phyloP scores from a whole-genome alignment of 2,329 filamentous ascomycete genomes.

The Rutstroemia sp. region DNA sequence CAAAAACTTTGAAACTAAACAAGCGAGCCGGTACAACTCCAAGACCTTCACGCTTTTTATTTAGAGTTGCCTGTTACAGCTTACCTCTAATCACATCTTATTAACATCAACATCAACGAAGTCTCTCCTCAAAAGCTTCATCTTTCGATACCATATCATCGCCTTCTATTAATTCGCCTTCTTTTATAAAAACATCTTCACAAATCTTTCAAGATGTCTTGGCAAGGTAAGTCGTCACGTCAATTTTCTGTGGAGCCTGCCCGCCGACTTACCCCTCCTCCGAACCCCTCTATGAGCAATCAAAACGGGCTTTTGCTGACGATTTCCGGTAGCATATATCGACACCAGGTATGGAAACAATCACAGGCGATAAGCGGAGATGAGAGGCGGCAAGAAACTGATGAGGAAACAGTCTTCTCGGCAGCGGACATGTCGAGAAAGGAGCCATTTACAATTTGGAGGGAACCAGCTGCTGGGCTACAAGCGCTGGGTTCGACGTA shows the following conservation, averaged over 20 bases:
- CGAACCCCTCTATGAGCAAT: constrained; percentile 3
- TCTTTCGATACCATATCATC: neutral
- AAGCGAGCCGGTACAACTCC: neutral
- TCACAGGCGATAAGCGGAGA: neutral
- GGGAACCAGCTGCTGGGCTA: constrained; percentile 75
- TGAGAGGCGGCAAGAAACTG: constrained; percentile 13
- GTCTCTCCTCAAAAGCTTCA: neutral
- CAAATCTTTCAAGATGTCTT: constrained; percentile 52
- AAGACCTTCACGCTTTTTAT: neutral
- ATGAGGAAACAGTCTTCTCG: constrained; percentile 59
- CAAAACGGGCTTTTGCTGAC: constrained; percentile 9
- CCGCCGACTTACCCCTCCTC: constrained; percentile 22
- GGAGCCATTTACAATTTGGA: constrained; percentile 76
- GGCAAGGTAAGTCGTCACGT: constrained; percentile 54
- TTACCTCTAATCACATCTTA: neutral
- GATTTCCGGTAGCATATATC: constrained; percentile 44
- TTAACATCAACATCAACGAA: neutral
- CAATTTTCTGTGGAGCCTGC: constrained; percentile 1
- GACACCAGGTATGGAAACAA: constrained; percentile 46
- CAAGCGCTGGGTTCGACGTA: constrained; percentile 53
- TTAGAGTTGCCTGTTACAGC: neutral
- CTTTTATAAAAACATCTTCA: neutral
- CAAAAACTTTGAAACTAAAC: constrained; percentile 5
- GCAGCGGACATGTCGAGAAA: constrained; percentile 71
- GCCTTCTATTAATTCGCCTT: neutral